Evolutionary conservation across 495 filamentous ascomycete genomes (phyloP).

Genomic region (Neurospora discreta): DNA sequence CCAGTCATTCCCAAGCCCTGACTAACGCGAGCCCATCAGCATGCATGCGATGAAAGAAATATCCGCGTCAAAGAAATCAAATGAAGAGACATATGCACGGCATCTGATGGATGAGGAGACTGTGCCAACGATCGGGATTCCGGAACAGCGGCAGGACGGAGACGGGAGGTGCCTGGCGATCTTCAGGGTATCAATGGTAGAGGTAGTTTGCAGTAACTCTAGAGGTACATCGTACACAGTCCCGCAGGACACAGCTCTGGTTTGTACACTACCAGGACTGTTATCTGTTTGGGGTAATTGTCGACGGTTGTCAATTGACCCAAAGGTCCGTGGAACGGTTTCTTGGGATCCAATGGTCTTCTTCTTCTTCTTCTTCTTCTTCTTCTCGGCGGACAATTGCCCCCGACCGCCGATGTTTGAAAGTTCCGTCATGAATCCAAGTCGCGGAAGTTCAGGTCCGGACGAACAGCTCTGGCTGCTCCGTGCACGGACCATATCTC

Average conservation of each 20-base stretch:
- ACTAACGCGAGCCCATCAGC: not conserved
- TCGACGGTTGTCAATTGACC: not conserved
- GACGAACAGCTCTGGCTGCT: not conserved
- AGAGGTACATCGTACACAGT: not conserved
- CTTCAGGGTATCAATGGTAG: not conserved
- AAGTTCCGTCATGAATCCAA: not conserved
- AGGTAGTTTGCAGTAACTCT: too few species aligned
- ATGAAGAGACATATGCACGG: not conserved
- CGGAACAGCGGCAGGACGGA: not conserved
- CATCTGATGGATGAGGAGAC: not conserved
- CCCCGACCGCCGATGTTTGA: not conserved
- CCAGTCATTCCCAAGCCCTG: not conserved
- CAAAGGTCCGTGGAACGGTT: not conserved
- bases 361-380: not conserved
- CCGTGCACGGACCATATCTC: not conserved
- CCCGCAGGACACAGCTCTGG: not conserved
- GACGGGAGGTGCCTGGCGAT: not conserved
- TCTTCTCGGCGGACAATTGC: not conserved
- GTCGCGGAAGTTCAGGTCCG: not conserved
- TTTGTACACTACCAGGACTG: not conserved
- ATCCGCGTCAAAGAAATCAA: not conserved
- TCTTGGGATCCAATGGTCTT: not conserved
- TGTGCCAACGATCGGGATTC: not conserved
- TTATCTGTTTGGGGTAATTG: not conserved
- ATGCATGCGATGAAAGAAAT: not conserved